Evolutionary conservation across 176 grass and related monocot species (phyloP), one percentile per base, ranked within the genome.

Genomic region (Cenchrus fungigraminus): DNA sequence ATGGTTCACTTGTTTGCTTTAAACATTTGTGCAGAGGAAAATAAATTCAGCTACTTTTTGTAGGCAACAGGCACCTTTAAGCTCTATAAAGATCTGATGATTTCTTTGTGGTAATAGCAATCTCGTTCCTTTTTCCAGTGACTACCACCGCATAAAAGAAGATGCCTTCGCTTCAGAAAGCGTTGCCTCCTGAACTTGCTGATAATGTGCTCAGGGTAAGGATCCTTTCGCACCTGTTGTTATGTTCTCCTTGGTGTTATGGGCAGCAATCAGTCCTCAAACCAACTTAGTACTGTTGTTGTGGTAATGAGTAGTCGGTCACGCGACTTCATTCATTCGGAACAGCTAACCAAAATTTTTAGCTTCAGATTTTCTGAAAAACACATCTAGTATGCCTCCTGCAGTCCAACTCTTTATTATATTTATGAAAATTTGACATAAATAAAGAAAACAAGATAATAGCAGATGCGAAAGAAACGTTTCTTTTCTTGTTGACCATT

Each of bases 131-230:
- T 84, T 77, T 77, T 80, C 58, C 67, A 82, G 22, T 84, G 43
- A 62, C 49, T 49, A 45, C 50, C 63, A 20, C 22, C 65, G 80
- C 46, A 77, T 81, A 63, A 69, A 86, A 68, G 51, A 75, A 86
- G 79, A 92, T 92, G 93, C 90, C 93, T 78, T 90, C 93, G 14
- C 59, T 90, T 83, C 90, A 95, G 46, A 86, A 87, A 31, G 90
- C 90, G 42, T 88, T 95, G 68, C 93, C 93, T 54, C 86, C 90
- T 25, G 93, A 95, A 58, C 82, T 95, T 57, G 93, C 93, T 72
- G 93, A 95, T 73, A 92, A 95, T 81, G 93, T 92, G 2, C 84
- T 95, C 79, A 90, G 93, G 58, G 93, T 95, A 88, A 92, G 78
- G 44, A 1, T 81, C 46, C n/a, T 51, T 73, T 31, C 66, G 17